A percentile compares a stretch with the other conserved stretches of the same genome.
Conservation (phyloP, 2,329 filamentous ascomycete species). For the Lasiodiplodia gonubiensis region DNA sequence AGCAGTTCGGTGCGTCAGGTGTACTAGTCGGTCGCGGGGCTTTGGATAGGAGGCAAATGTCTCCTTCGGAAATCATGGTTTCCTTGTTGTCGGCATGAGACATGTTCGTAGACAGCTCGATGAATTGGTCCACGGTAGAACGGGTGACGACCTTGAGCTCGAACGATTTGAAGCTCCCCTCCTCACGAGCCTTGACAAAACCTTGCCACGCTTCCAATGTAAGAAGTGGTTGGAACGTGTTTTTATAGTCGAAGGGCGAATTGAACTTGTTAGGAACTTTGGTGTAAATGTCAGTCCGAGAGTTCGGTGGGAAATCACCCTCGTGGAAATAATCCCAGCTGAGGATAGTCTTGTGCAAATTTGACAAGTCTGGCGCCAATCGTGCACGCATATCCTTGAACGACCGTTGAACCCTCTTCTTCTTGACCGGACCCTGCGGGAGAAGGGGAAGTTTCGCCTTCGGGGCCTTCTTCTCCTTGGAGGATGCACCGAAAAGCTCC, state of each 20-base stretch:
- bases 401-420: conserved; percentile 78
- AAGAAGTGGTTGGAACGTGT: conserved; percentile 87
- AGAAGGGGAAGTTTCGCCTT: conserved; percentile 54
- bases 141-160: conserved; percentile 87
- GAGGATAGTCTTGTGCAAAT: conserved; percentile 83
- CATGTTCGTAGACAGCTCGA: conserved; percentile 88
- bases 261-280: conserved; percentile 79
- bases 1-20: conserved; percentile 73
- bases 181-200: conserved; percentile 88
- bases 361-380: conserved; percentile 84
- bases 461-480: conserved; percentile 54
- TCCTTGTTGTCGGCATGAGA: conserved; percentile 73
- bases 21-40: conserved; percentile 72
- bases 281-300: conserved; percentile 71
- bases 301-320: conserved; percentile 80
- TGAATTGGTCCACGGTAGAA: conserved; percentile 87
- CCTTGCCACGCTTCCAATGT: conserved; percentile 95
- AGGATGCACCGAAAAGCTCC: conserved; percentile 67
- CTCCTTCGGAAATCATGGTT: conserved; percentile 76
- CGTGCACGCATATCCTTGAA: conserved; percentile 94
- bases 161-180: conserved; percentile 79
- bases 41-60: conserved; percentile 85
- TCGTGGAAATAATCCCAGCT: conserved; percentile 94
- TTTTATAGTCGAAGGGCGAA: conserved; percentile 79
- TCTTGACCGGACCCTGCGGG: conserved; percentile 77